Percentiles rank a stretch among this genome's conserved stretches.
Evolutionary conservation across 2,329 filamentous ascomycete genomes (phyloP).

Genomic region (Verticillium alfalfae): DNA sequence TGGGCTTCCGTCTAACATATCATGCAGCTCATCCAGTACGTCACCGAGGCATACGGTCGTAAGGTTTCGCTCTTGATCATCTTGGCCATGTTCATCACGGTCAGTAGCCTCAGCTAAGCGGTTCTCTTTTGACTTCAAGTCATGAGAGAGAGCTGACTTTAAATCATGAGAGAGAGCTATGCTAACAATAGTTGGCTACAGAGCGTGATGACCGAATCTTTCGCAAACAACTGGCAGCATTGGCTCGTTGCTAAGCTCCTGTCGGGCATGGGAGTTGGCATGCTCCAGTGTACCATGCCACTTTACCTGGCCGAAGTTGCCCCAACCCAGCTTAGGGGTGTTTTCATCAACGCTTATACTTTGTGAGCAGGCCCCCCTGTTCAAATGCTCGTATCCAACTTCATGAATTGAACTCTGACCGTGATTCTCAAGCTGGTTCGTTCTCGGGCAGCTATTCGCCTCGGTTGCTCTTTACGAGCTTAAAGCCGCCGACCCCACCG

Average conservation of each 20-base stretch:
- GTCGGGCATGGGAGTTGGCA: constrained; percentile 29
- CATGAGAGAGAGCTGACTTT: no score
- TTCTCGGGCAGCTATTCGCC: constrained; percentile 33
- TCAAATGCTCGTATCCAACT: background rate
- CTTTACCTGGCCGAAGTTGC: constrained; percentile 32
- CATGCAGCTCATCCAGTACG: constrained; percentile 16
- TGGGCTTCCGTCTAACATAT: constrained; percentile 15
- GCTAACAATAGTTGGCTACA: constrained; percentile 18
- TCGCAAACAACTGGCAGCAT: constrained; percentile 27
- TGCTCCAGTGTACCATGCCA: constrained; percentile 32
- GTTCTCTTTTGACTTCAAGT: no score
- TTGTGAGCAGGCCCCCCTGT: constrained; percentile 18
- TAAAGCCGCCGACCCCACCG: constrained; percentile 19
- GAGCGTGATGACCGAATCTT: constrained; percentile 19
- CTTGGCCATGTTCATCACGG: constrained; percentile 23
- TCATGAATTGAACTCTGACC: background rate
- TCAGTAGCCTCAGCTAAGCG: constrained; percentile 4
- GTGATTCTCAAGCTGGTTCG: constrained; percentile 27
- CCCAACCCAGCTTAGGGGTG: constrained; percentile 29
- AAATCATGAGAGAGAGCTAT: no score
- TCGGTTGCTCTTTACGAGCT: constrained; percentile 32
- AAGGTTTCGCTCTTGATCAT: constrained; percentile 27
- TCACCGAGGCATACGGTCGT: constrained; percentile 26
- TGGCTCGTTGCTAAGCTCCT: constrained; percentile 27
- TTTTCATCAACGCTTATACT: constrained; percentile 29